Percentiles rank a stretch among this genome's conserved stretches.
phyloP scores from a whole-genome alignment of 805 yeast species.

The Hanseniaspora hatyaiensis region DNA sequence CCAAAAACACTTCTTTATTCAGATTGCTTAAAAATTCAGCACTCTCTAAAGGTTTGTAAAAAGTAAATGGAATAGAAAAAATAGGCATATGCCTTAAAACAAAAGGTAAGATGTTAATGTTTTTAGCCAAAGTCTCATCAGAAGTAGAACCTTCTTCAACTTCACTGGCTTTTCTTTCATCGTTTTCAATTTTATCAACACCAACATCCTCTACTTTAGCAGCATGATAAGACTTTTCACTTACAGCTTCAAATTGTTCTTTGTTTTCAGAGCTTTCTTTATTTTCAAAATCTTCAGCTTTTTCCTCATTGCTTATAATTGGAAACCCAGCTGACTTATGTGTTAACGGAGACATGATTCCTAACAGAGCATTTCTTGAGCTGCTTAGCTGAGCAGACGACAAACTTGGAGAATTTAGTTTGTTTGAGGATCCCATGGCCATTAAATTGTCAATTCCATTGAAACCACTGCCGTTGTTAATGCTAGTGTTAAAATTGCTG shows the following conservation, averaged over 20 bases:
- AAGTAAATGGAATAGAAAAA: slow-evolving; percentile 46
- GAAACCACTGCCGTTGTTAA: not conserved
- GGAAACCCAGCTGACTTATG: not conserved
- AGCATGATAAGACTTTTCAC: not conserved
- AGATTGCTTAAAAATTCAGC: not conserved
- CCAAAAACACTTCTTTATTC: not conserved
- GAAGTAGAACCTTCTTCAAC: not conserved
- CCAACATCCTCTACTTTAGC: not conserved
- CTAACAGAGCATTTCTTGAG: not conserved
- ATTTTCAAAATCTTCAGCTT: not conserved
- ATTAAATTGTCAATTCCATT: slow-evolving; percentile 7
- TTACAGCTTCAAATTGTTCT: too few relatives aligned
- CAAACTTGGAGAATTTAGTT: not conserved
- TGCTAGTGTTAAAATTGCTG: too few relatives aligned
- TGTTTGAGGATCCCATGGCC: not conserved
- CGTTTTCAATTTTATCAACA: not conserved
- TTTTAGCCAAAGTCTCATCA: slow-evolving; percentile 16
- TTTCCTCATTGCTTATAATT: not conserved
- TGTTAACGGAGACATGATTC: not conserved
- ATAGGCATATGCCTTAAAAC: slow-evolving; percentile 53
- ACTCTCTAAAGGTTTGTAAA: slow-evolving; percentile 22
- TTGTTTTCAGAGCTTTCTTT: too few relatives aligned
- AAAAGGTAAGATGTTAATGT: slow-evolving; percentile 56
- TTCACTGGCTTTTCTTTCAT: too few relatives aligned
- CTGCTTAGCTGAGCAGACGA: not conserved